Conservation (phyloP, 73 alveolate species). For the Uronychia setigera region DNA sequence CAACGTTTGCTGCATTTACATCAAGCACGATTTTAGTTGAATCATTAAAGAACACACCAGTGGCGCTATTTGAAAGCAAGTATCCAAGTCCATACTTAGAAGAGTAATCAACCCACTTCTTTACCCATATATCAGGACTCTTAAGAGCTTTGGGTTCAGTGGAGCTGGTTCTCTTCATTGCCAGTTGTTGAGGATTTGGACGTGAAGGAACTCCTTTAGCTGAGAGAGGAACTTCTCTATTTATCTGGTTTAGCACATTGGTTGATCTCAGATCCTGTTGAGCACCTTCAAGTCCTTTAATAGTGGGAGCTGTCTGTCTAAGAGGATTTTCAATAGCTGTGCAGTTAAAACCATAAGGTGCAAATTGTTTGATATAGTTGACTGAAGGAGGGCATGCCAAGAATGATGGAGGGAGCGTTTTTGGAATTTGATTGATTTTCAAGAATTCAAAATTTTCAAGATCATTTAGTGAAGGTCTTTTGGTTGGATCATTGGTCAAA, state of each 20-base stretch:
- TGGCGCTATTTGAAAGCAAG: constrained; percentile 75
- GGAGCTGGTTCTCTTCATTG: neutral
- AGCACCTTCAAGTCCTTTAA: neutral
- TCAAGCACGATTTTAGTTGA: constrained; percentile 76
- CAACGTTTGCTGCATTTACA: constrained; percentile 68
- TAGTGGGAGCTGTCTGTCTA: neutral
- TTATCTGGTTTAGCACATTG: neutral
- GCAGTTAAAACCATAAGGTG: neutral
- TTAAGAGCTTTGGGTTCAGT: constrained; percentile 4
- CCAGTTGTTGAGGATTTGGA: neutral
- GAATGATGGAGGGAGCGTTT: constrained; percentile 66
- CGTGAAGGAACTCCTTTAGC: neutral
- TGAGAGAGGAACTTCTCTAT: neutral
- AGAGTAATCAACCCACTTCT: constrained; percentile 90
- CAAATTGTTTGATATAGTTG: constrained; percentile 61
- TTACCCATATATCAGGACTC: constrained; percentile 66
- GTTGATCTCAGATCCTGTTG: neutral
- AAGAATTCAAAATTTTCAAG: constrained; percentile 79
- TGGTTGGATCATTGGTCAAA: constrained; percentile 85
- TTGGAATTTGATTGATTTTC: constrained; percentile 60
- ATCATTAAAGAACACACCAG: constrained; percentile 91
- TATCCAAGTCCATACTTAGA: constrained; percentile 91
- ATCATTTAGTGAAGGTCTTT: constrained; percentile 89
- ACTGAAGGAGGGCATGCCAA: constrained; percentile 79
- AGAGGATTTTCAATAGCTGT: neutral